These are phyloP conservation scores for Chlamydomonas applanata DNA, from an alignment of 139 green algal species.

Conservation along the genomic window DNA sequence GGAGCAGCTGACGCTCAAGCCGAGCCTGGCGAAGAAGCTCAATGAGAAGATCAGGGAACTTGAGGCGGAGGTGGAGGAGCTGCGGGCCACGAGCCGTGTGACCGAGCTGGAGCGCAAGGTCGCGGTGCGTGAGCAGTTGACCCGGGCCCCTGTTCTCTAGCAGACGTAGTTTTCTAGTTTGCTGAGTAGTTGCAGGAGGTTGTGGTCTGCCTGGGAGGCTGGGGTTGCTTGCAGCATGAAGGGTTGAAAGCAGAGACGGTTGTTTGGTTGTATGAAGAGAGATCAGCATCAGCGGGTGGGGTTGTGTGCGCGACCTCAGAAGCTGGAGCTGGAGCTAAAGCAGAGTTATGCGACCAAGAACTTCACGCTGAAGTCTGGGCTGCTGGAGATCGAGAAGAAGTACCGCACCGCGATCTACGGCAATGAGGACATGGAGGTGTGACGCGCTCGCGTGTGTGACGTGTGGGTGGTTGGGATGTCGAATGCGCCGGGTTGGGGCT, in stretches of 20 bases:
- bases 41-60: constrained; percentile 49
- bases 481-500: not conserved
- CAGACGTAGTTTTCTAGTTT: no score
- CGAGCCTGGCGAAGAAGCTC: constrained; percentile 48
- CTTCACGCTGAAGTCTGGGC: constrained; percentile 52
- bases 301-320: no score
- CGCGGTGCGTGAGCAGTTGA: constrained; percentile 35
- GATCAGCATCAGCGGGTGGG: no score
- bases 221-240: not conserved
- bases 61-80: constrained; percentile 46
- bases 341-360: constrained; percentile 57
- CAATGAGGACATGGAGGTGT: constrained; percentile 3
- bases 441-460: not conserved
- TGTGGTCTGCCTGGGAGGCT: not conserved
- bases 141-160: no score
- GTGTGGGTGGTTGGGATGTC: not conserved
- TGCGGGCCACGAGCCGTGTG: constrained; percentile 37
- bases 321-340: constrained; percentile 50
- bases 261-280: no score
- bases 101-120: constrained; percentile 44
- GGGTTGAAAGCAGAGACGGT: no score
- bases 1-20: constrained; percentile 31
- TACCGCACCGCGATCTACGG: constrained; percentile 29
- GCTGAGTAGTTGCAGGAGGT: not conserved
- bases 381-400: constrained; percentile 59